Evolutionary conservation across 2,329 filamentous ascomycete genomes (phyloP).

Genomic region (Stemphylium beticola): DNA sequence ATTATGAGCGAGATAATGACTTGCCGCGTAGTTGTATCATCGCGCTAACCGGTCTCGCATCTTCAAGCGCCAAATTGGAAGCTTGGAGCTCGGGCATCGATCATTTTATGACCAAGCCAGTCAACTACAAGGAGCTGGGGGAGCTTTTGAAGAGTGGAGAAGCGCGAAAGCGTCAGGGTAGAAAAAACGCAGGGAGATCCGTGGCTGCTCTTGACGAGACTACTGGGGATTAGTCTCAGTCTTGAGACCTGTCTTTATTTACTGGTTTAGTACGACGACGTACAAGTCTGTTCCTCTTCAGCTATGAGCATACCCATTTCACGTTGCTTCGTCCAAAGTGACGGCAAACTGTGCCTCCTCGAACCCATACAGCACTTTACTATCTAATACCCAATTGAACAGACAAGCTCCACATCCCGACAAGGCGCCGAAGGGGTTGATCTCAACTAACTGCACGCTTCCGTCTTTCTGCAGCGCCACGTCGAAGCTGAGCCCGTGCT

Average conservation of each 20-base stretch:
- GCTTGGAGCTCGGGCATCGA: slow-evolving; percentile 40
- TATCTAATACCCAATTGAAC: slow-evolving; percentile 55
- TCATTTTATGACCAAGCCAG: slow-evolving; percentile 43
- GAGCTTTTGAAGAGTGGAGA: slow-evolving; percentile 24
- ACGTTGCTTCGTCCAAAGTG: slow-evolving; percentile 6
- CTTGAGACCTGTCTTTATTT: background rate
- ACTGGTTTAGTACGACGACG: background rate
- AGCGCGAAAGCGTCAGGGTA: background rate
- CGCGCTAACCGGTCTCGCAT: slow-evolving; percentile 42
- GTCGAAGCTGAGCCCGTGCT: slow-evolving; percentile 55
- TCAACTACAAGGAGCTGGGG: slow-evolving; percentile 35
- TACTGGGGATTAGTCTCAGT: background rate
- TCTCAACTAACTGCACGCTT: slow-evolving; percentile 49
- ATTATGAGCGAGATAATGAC: slow-evolving; percentile 32
- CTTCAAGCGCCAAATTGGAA: slow-evolving; percentile 31
- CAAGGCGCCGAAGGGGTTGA: slow-evolving; percentile 55
- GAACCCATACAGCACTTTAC: slow-evolving; percentile 47
- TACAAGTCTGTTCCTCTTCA: background rate
- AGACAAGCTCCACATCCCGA: slow-evolving; percentile 55
- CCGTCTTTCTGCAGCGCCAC: slow-evolving; percentile 46
- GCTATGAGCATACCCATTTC: no score
- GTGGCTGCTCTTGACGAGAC: background rate
- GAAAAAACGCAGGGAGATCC: background rate
- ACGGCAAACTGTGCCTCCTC: slow-evolving; percentile 15
- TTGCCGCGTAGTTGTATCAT: slow-evolving; percentile 23